Evolutionary conservation across 148 eudicot species (phyloP).

Genomic region (Drosera capensis): DNA sequence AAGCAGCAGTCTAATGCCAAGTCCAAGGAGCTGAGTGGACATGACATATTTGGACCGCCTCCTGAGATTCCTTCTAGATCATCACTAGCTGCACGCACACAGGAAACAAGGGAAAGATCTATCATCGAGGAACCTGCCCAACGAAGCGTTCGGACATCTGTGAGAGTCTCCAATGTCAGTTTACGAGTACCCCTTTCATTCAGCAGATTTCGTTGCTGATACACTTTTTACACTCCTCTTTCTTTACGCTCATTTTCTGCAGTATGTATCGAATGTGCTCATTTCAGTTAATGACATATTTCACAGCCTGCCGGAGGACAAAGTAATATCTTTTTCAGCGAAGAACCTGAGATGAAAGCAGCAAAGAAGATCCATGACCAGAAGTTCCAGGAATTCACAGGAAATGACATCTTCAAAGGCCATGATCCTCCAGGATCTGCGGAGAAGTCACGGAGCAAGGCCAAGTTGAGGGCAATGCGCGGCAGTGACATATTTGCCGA

Average conservation of each 20-base stretch:
- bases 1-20: conserved; percentile 76
- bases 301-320: conserved; percentile 88
- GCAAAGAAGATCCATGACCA: conserved; percentile 71
- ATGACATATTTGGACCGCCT: conserved; percentile 88
- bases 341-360: conserved; percentile 49
- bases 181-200: not conserved
- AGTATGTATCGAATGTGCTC: too few relatives aligned
- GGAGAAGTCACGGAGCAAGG: conserved; percentile 64
- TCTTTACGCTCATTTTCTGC: not conserved
- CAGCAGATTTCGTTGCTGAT: not conserved
- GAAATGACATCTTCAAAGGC: conserved; percentile 85
- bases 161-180: conserved; percentile 89
- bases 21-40: conserved; percentile 82
- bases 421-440: conserved; percentile 57
- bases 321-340: conserved; percentile 68
- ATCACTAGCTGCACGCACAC: conserved; percentile 52
- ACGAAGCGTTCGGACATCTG: conserved; percentile 66
- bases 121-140: conserved; percentile 77
- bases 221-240: not conserved
- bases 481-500: conserved; percentile 80
- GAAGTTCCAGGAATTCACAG: conserved; percentile 78
- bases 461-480: conserved; percentile 85
- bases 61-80: conserved; percentile 66
- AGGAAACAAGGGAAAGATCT: conserved; percentile 40
- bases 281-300: not conserved